A percentile compares a stretch with the other conserved stretches of the same genome.
Evolutionary conservation across 108 stramenopile species (phyloP).

Genomic region (Bacterosira constricta): DNA sequence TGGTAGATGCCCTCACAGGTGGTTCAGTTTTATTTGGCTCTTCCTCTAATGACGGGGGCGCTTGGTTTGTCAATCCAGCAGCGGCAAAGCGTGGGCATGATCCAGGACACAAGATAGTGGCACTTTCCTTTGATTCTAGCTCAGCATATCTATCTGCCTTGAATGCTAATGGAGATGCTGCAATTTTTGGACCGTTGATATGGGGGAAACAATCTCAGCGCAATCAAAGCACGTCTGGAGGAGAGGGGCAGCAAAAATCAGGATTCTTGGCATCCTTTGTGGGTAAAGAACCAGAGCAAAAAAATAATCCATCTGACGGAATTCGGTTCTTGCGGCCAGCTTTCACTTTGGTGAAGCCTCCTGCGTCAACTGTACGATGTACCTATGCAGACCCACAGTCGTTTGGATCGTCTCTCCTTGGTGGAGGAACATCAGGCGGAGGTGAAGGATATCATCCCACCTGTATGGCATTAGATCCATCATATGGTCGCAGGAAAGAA

Average conservation of each 20-base stretch:
- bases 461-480: constrained; percentile 73
- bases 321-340: constrained; percentile 22
- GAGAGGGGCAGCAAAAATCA: constrained; percentile 1
- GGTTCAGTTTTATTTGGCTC: constrained; percentile 21
- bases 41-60: constrained; percentile 8
- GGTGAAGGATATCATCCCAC: constrained; percentile 23
- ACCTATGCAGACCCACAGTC: constrained; percentile 22
- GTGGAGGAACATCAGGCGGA: constrained; percentile 11
- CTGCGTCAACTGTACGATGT: constrained; percentile 28
- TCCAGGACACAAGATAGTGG: constrained; percentile 20
- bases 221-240: background rate
- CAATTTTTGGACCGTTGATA: constrained; percentile 39
- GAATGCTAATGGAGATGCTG: constrained; percentile 40
- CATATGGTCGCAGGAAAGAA: constrained; percentile 53
- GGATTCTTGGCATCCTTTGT: constrained; percentile 3
- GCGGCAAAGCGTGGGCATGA: constrained; percentile 1
- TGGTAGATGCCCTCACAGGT: constrained; percentile 16
- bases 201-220: constrained; percentile 28
- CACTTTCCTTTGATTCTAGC: constrained; percentile 44
- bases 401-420: constrained; percentile 1
- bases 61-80: constrained; percentile 19
- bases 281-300: constrained; percentile 3
- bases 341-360: constrained; percentile 38
- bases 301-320: background rate
- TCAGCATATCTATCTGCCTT: constrained; percentile 35